Evolutionary conservation across 2,329 filamentous ascomycete species (phyloP), one percentile per base, ranked within the genome.

Genomic region (Fusarium praegraminearum): DNA sequence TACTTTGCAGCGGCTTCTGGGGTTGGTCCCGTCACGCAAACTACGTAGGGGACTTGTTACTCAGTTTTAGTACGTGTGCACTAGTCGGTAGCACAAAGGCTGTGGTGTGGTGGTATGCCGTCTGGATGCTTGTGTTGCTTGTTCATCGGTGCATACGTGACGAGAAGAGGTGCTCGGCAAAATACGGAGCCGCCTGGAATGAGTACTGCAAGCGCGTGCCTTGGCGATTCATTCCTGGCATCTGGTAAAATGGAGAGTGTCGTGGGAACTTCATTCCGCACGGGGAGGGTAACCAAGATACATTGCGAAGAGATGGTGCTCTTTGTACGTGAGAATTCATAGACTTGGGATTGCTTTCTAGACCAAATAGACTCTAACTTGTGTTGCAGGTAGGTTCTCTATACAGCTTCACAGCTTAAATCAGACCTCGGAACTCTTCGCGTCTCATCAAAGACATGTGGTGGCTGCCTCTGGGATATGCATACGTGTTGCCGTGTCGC

Each of bases 121-220:
- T 83, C 1, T 84, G 80, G 69, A 83, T 85, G 81, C 79, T 78
- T 0, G 58, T 78, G 4, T 62, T 85, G 12, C 76, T 85, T 6
- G 70, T 84, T 7, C 82, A 85, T 70, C 77, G 83, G 8, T 83
- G 82, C 46, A 76, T 79, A 35, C 77, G 83, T 12, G 83, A 84
- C 50, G 83, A 85, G 70, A 77, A 78, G 53, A 75, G 83, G 11
- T 84, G 82, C 41, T 76, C 73, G 3, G 76, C 73, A 22, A 85
- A 85, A 64, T 85, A 85, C 57, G 83, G 83, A 4, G 69, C 76
- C 4, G 76, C 76, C 2, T 85, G 83, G 83, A 74, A 78, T 10
- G 77, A 78, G 44, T 85, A 85, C 68, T 82, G 81, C 64, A 63
- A 60, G 22, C 77, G 70, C 7, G 83, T 84, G 5, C 76, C 67